Evolutionary conservation across 768 basidiomycete species (phyloP).

Genomic region (Panus rudis): DNA sequence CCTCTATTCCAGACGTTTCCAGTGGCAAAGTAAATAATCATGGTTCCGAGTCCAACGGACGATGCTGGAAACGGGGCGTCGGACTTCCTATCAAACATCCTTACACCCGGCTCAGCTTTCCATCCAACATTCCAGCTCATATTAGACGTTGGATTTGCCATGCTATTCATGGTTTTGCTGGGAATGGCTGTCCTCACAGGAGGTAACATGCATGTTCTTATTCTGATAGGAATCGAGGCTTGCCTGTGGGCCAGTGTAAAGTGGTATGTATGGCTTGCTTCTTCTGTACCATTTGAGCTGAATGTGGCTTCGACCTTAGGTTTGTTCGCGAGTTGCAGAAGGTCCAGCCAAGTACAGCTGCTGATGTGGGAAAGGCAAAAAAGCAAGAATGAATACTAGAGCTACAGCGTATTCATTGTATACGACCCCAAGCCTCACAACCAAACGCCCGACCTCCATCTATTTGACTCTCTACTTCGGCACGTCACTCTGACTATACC

Average conservation of each 20-base stretch:
- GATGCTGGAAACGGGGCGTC: too few relatives aligned
- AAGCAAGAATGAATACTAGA: conserved; percentile 6
- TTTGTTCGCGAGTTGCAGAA: conserved; percentile 21
- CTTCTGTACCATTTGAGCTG: background rate
- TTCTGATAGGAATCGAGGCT: conserved; percentile 57
- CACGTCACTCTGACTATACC: conserved; percentile 71
- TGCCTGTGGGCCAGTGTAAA: conserved; percentile 75
- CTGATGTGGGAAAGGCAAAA: background rate
- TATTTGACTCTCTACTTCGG: conserved; percentile 39
- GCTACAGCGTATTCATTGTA: background rate
- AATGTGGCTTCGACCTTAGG: conserved; percentile 42
- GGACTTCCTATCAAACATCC: conserved; percentile 46
- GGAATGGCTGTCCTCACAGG: conserved; percentile 52
- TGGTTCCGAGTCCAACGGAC: too few relatives aligned
- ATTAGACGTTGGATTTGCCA: conserved; percentile 53
- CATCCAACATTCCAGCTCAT: conserved; percentile 59
- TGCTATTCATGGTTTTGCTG: conserved; percentile 53
- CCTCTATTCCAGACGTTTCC: too few relatives aligned
- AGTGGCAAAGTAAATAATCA: too few relatives aligned
- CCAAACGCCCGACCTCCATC: background rate
- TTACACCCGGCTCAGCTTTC: conserved; percentile 73
- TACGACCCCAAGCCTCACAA: background rate
- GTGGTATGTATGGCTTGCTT: conserved; percentile 43
- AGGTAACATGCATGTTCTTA: conserved; percentile 62
- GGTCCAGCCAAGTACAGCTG: conserved; percentile 1